Evolutionary conservation across 176 grass and related monocot genomes (phyloP).

Genomic region (Oryza meyeriana): DNA sequence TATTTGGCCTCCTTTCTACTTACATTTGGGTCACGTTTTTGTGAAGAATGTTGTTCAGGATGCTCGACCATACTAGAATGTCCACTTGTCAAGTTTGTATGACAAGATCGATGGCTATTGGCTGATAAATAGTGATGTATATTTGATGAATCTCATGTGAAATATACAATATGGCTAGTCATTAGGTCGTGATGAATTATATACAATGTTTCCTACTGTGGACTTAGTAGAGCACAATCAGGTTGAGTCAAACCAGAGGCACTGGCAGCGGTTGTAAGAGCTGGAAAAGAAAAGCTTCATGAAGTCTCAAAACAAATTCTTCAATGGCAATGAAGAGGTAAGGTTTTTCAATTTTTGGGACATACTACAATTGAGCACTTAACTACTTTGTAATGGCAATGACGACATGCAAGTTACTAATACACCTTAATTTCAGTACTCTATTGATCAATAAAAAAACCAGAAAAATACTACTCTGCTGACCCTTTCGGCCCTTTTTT

Average conservation of each 20-base stretch:
- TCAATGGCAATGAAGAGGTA: background rate
- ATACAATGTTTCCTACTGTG: background rate
- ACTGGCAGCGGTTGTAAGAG: background rate
- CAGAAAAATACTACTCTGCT: background rate
- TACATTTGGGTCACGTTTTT: constrained; percentile 34
- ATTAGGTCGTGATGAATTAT: background rate
- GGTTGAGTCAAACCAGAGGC: background rate
- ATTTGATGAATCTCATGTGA: constrained; percentile 3
- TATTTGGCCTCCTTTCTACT: constrained; percentile 5
- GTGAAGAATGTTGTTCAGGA: constrained; percentile 4
- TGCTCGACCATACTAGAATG: constrained; percentile 13
- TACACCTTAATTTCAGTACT: background rate
- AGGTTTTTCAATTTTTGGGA: background rate
- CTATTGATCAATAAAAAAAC: background rate
- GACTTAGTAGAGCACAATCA: background rate
- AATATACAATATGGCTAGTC: background rate
- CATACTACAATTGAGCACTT: background rate
- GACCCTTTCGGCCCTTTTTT: constrained; percentile 14
- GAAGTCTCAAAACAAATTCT: background rate
- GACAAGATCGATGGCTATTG: background rate
- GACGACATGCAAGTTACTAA: background rate
- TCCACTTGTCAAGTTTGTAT: constrained; percentile 11
- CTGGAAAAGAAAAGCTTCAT: background rate
- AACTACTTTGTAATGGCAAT: constrained; percentile 6
- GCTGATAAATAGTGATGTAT: background rate